Percentiles rank a stretch among this genome's conserved stretches.
These are phyloP conservation scores for Colletotrichum gigasporum DNA, from an alignment of 2,329 filamentous ascomycete genomes.

Conservation along the genomic window DNA sequence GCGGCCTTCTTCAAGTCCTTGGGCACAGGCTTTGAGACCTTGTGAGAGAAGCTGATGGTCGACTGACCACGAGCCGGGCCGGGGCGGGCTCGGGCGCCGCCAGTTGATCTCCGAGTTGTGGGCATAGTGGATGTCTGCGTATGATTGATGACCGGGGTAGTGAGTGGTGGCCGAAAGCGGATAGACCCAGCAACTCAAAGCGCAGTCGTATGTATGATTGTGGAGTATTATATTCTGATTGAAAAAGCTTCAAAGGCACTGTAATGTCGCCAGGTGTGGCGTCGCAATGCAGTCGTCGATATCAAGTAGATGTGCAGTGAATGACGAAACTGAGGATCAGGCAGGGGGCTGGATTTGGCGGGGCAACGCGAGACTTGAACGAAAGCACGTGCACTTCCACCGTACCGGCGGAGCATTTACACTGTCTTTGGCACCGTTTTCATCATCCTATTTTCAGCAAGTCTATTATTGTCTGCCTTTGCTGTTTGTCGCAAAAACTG, in stretches of 20 bases:
- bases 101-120: slow-evolving; percentile 58
- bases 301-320: not conserved
- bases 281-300: slow-evolving; percentile 1
- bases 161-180: not conserved
- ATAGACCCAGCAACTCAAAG: not conserved
- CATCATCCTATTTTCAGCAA: not conserved
- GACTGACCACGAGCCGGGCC: slow-evolving; percentile 58
- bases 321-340: slow-evolving; percentile 32
- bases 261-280: slow-evolving; percentile 11
- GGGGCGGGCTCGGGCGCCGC: slow-evolving; percentile 45
- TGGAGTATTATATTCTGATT: not conserved
- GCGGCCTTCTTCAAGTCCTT: slow-evolving; percentile 56
- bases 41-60: slow-evolving; percentile 66
- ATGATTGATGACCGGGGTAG: slow-evolving; percentile 20
- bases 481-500: not conserved
- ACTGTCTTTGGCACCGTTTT: not conserved
- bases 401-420: not conserved
- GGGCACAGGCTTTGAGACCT: slow-evolving; percentile 63
- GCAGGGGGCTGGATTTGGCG: slow-evolving; percentile 49
- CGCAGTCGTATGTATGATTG: no score
- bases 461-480: not conserved
- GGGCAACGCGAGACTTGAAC: slow-evolving; percentile 63
- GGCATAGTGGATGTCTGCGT: slow-evolving; percentile 51
- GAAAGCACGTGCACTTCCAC: slow-evolving; percentile 56
- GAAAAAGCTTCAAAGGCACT: not conserved